Evolutionary conservation across 805 yeast species (phyloP).

Genomic region (Starmera amethionina): DNA sequence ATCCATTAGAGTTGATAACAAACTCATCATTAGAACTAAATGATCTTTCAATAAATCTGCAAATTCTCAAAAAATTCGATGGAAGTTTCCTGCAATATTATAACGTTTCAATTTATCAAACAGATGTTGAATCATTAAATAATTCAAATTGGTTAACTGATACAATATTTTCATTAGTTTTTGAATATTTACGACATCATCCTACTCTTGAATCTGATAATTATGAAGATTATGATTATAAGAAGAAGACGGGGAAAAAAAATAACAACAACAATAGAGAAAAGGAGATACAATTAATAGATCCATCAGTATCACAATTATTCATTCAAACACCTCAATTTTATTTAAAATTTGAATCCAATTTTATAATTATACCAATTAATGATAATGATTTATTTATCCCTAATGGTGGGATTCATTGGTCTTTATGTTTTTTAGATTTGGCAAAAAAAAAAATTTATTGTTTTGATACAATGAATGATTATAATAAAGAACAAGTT

Average conservation of each 20-base stretch:
- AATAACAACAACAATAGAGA: no score
- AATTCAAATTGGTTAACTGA: conserved; percentile 72
- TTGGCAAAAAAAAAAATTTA: conserved; percentile 36
- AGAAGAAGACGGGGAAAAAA: no score
- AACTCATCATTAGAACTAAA: no score
- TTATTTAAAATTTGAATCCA: conserved; percentile 28
- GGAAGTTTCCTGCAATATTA: conserved; percentile 38
- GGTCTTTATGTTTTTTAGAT: conserved; percentile 56
- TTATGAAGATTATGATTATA: no score
- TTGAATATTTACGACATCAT: conserved; percentile 36
- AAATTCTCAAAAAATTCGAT: conserved; percentile 12
- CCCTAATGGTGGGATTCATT: conserved; percentile 60
- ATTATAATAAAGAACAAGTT: conserved; percentile 7
- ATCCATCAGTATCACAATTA: conserved; percentile 59
- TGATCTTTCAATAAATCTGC: conserved; percentile 1
- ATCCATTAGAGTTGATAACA: no score
- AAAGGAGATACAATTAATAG: conserved; percentile 25
- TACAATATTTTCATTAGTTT: conserved; percentile 54
- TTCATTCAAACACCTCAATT: conserved; percentile 40
- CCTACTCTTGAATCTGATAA: no score
- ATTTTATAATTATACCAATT: conserved; percentile 55
- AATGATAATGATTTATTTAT: conserved; percentile 57
- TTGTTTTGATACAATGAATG: conserved; percentile 46
- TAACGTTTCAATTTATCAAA: conserved; percentile 47
- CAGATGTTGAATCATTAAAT: conserved; percentile 46